phyloP scores from a whole-genome alignment of 2,329 filamentous ascomycete genomes.

The Hymenoscyphus linearis region DNA sequence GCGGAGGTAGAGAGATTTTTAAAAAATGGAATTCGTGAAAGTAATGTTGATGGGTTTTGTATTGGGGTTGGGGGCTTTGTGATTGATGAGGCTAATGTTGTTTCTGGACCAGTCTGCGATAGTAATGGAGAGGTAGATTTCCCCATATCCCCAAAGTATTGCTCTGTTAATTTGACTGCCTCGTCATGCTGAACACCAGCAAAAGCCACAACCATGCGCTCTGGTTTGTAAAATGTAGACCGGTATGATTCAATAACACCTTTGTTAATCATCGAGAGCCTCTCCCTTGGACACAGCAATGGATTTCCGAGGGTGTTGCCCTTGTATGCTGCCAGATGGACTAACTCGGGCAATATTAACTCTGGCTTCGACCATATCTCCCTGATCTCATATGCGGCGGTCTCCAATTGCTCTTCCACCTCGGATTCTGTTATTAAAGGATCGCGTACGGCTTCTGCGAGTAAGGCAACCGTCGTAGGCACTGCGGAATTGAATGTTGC shows the following conservation, averaged over 20 bases:
- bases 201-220: conserved; percentile 91
- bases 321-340: conserved; percentile 93
- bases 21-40: conserved; percentile 83
- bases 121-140: conserved; percentile 42
- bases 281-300: conserved; percentile 81
- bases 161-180: conserved; percentile 72
- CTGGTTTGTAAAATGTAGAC: conserved; percentile 77
- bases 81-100: conserved; percentile 37
- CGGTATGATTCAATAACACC: conserved; percentile 73
- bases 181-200: conserved; percentile 80
- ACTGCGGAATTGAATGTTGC: conserved; percentile 96
- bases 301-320: conserved; percentile 96
- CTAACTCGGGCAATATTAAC: conserved; percentile 87
- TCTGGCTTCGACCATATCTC: conserved; percentile 99
- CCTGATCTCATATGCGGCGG: conserved; percentile 89
- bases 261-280: conserved; percentile 69
- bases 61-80: conserved; percentile 36
- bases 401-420: conserved; percentile 79
- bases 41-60: conserved; percentile 52
- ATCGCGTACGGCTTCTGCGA: conserved; percentile 90
- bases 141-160: conserved; percentile 91
- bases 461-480: conserved; percentile 70
- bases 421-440: conserved; percentile 82
- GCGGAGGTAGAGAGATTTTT: conserved; percentile 81
- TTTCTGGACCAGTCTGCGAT: conserved; percentile 54